Evolutionary conservation across 495 filamentous ascomycete species (phyloP).

Genomic region (Lasiosphaeriaceae sp.): DNA sequence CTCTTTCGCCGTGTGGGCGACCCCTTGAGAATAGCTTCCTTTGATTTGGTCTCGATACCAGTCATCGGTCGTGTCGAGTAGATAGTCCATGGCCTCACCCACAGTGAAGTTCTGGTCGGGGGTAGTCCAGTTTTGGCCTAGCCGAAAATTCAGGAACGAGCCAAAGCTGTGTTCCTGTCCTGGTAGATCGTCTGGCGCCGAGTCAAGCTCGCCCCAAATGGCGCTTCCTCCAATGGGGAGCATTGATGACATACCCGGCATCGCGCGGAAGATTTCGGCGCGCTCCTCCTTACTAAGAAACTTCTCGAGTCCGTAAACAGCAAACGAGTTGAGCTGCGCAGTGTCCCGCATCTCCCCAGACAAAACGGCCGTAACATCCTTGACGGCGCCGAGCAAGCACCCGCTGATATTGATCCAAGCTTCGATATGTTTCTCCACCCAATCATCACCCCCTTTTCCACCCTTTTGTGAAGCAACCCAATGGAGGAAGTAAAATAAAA

Average conservation of each 20-base stretch:
- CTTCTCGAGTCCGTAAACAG: slow-evolving; percentile 94
- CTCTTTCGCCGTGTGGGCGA: slow-evolving; percentile 75
- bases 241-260: slow-evolving; percentile 96
- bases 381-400: slow-evolving; percentile 93
- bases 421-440: slow-evolving; percentile 88
- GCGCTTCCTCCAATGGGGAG: slow-evolving; percentile 92
- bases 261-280: slow-evolving; percentile 90
- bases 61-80: slow-evolving; percentile 69
- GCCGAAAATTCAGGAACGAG: slow-evolving; percentile 81
- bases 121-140: slow-evolving; percentile 50
- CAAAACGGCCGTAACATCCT: slow-evolving; percentile 84
- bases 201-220: slow-evolving; percentile 86
- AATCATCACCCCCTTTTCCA: slow-evolving; percentile 76
- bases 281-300: slow-evolving; percentile 87
- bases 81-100: slow-evolving; percentile 68
- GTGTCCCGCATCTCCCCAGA: slow-evolving; percentile 99
- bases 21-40: slow-evolving; percentile 77
- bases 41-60: slow-evolving; percentile 78
- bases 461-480: slow-evolving; percentile 83
- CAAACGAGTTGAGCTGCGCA: slow-evolving; percentile 94
- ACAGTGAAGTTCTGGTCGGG: slow-evolving; percentile 73
- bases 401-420: slow-evolving; percentile 98
- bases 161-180: slow-evolving; percentile 71
- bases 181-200: slow-evolving; percentile 84
- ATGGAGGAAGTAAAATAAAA: slow-evolving; percentile 94